Percentiles rank a stretch among this genome's conserved stretches.
phyloP scores from a whole-genome alignment of 2,329 filamentous ascomycete species.

The Ophiocordyceps robertsii region DNA sequence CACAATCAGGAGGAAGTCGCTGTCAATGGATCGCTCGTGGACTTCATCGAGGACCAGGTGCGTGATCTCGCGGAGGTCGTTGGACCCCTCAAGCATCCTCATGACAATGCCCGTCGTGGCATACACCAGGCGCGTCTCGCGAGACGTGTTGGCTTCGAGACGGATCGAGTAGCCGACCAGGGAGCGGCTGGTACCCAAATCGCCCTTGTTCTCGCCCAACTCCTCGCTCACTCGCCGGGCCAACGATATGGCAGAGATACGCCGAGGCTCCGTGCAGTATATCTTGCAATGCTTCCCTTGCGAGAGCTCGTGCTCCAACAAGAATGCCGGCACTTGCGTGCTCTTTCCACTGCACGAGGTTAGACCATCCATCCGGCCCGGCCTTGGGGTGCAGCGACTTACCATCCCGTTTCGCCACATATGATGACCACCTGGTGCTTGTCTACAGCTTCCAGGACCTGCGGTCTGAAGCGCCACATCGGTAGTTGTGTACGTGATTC shows the following conservation, averaged over 20 bases:
- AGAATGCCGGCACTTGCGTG: conserved; percentile 89
- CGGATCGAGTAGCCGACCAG: conserved; percentile 91
- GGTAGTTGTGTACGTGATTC: conserved; percentile 66
- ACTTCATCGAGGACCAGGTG: conserved; percentile 96
- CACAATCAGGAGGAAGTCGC: conserved; percentile 88
- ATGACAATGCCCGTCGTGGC: conserved; percentile 91
- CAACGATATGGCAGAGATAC: conserved; percentile 91
- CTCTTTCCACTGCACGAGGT: conserved; percentile 60
- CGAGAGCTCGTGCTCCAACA: conserved; percentile 77
- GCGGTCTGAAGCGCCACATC: conserved; percentile 73
- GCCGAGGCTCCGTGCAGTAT: conserved; percentile 87
- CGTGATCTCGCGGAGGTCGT: conserved; percentile 77
- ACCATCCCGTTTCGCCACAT: conserved; percentile 90
- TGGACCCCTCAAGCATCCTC: conserved; percentile 85
- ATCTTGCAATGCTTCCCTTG: conserved; percentile 77
- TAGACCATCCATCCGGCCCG: conserved; percentile 5
- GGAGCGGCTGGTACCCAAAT: conserved; percentile 70
- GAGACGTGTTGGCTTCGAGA: conserved; percentile 73
- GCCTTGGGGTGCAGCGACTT: conserved; percentile 8
- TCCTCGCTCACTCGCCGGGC: conserved; percentile 91
- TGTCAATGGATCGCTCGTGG: conserved; percentile 91
- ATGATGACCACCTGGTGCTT: conserved; percentile 79
- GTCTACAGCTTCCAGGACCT: conserved; percentile 66
- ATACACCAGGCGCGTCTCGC: conserved; percentile 75
- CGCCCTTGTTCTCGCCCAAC: conserved; percentile 69